A percentile compares a stretch with the other conserved stretches of the same genome.
Evolutionary conservation across 2,329 filamentous ascomycete species (phyloP).

Genomic region (Pseudocercospora fijiensis): DNA sequence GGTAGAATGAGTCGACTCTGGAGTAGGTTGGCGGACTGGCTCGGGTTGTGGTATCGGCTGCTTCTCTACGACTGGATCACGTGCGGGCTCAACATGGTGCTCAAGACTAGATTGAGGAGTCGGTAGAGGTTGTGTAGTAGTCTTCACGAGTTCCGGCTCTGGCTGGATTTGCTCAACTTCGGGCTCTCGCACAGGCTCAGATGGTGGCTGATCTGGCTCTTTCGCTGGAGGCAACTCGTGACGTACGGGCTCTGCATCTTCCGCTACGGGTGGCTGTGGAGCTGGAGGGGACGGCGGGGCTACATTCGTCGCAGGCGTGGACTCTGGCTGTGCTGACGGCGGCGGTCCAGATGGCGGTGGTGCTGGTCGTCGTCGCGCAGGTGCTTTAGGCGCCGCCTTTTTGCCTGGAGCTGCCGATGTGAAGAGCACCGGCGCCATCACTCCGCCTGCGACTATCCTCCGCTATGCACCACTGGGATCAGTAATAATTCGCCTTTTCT

Average conservation of each 20-base stretch:
- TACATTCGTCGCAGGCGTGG: background rate
- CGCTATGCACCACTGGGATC: background rate
- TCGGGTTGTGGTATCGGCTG: background rate
- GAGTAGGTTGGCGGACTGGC: background rate
- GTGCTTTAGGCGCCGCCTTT: conserved; percentile 51
- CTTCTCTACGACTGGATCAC: background rate
- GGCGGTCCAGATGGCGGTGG: conserved; percentile 20
- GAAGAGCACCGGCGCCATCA: conserved; percentile 43
- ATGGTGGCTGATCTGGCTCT: conserved; percentile 19
- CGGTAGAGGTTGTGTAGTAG: conserved; percentile 18
- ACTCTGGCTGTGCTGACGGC: conserved; percentile 21
- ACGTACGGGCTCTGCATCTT: conserved; percentile 3
- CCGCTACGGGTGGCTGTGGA: conserved; percentile 14
- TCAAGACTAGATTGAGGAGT: conserved; percentile 12
- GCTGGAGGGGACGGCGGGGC: conserved; percentile 23
- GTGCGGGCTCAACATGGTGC: conserved; percentile 11
- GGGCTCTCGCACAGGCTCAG: conserved; percentile 20
- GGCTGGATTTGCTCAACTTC: conserved; percentile 11
- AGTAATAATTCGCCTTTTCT: background rate
- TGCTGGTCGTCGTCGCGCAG: conserved; percentile 44
- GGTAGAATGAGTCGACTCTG: background rate
- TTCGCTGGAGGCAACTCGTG: background rate
- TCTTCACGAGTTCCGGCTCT: background rate
- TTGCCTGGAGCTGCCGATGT: conserved; percentile 55
- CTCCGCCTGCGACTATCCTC: conserved; percentile 8